phyloP scores from a whole-genome alignment of 164 flowering plant species.

The Houttuynia cordata region DNA sequence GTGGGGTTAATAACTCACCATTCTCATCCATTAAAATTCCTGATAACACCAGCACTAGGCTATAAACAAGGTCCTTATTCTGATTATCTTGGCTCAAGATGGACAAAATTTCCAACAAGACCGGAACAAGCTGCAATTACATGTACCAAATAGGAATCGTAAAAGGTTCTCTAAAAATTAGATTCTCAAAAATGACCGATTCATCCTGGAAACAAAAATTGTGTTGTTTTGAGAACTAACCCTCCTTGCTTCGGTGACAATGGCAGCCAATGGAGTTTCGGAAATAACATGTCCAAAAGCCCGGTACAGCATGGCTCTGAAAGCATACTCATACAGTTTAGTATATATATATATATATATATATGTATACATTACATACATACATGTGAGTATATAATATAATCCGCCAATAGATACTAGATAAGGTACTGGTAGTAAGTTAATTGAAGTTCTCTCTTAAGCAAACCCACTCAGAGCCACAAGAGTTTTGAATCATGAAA shows the following conservation, averaged over 20 bases:
- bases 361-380: too few relatives aligned
- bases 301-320: slow-evolving; percentile 59
- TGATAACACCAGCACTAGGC: slow-evolving; percentile 68
- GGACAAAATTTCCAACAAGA: slow-evolving; percentile 44
- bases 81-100: slow-evolving; percentile 35
- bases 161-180: not conserved
- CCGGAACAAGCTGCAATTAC: slow-evolving; percentile 49
- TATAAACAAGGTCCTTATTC: slow-evolving; percentile 50
- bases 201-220: not conserved
- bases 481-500: too few relatives aligned
- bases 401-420: too few relatives aligned
- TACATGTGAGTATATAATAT: too few relatives aligned
- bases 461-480: too few relatives aligned
- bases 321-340: slow-evolving; percentile 7
- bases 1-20: slow-evolving; percentile 29
- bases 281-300: slow-evolving; percentile 65
- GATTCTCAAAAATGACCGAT: not conserved
- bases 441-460: too few relatives aligned
- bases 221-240: slow-evolving; percentile 19
- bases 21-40: slow-evolving; percentile 68
- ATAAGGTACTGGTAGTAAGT: too few relatives aligned
- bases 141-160: not conserved
- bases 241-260: slow-evolving; percentile 58
- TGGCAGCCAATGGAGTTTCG: slow-evolving; percentile 52
- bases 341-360: not conserved